Percentiles rank a stretch among this genome's conserved stretches.
phyloP scores from a whole-genome alignment of 352 stramenopile species.

The Pythium phragmiticola region DNA sequence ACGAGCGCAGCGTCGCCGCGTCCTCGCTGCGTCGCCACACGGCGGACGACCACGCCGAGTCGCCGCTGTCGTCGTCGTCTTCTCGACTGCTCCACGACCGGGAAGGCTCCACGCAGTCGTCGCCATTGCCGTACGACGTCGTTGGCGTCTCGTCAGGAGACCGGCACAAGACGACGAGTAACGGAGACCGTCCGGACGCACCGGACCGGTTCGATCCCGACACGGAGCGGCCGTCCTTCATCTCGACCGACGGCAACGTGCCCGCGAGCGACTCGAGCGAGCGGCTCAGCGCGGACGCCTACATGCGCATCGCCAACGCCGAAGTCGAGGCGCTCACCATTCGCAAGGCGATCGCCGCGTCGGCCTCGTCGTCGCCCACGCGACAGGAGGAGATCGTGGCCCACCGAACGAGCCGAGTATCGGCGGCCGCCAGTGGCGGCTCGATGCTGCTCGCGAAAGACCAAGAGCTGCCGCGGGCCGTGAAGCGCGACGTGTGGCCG shows the following conservation, averaged over 20 bases:
- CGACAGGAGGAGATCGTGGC: background rate
- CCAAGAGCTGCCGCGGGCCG: background rate
- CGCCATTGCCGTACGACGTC: slow-evolving; percentile 17
- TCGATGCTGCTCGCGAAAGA: background rate
- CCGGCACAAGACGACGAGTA: background rate
- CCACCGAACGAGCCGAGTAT: background rate
- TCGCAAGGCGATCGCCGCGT: slow-evolving; percentile 1
- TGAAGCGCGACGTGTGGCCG: slow-evolving; percentile 41
- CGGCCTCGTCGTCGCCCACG: background rate
- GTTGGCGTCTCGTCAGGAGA: slow-evolving; percentile 6
- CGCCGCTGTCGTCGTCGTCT: slow-evolving; percentile 4
- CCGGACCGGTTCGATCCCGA: slow-evolving; percentile 18
- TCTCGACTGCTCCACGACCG: slow-evolving; percentile 3
- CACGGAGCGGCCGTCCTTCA: slow-evolving; percentile 58
- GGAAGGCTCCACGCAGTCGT: background rate
- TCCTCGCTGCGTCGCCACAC: slow-evolving; percentile 22
- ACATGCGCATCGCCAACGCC: slow-evolving; percentile 71
- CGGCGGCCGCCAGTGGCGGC: too few species aligned
- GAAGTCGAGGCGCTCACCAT: slow-evolving; percentile 37
- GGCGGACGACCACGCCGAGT: slow-evolving; percentile 4
- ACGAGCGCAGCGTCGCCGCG: slow-evolving; percentile 44
- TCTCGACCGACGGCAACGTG: slow-evolving; percentile 64
- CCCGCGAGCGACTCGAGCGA: slow-evolving; percentile 22
- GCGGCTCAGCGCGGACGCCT: slow-evolving; percentile 63
- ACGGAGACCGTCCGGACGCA: slow-evolving; percentile 15